Evolutionary conservation across 2,329 filamentous ascomycete genomes (phyloP).

Genomic region (Coniochaeta sp.): DNA sequence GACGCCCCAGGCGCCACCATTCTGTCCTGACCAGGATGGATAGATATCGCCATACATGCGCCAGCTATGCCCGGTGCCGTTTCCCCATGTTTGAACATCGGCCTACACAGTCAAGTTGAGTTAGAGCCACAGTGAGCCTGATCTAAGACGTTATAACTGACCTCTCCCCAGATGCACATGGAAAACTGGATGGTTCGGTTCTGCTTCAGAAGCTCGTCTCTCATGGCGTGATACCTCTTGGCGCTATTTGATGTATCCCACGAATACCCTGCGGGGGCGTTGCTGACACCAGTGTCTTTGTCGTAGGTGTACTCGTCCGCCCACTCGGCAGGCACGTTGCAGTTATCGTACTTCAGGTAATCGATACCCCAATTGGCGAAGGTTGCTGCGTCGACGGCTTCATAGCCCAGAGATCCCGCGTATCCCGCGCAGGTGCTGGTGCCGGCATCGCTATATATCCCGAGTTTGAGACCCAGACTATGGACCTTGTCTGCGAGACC

Average conservation of each 20-base stretch:
- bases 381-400: slow-evolving; percentile 41
- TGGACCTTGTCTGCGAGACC: slow-evolving; percentile 26
- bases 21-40: slow-evolving; percentile 14
- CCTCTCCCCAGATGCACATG: slow-evolving; percentile 27
- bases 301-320: slow-evolving; percentile 8
- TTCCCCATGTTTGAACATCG: slow-evolving; percentile 35
- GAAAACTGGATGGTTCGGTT: slow-evolving; percentile 22
- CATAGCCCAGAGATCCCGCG: slow-evolving; percentile 40
- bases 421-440: slow-evolving; percentile 42
- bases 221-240: slow-evolving; percentile 22
- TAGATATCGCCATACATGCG: slow-evolving; percentile 26
- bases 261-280: slow-evolving; percentile 17
- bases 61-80: slow-evolving; percentile 31
- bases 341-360: slow-evolving; percentile 47
- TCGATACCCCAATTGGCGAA: slow-evolving; percentile 46
- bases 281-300: slow-evolving; percentile 21
- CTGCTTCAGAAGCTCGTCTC: slow-evolving; percentile 22
- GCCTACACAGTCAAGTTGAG: background rate
- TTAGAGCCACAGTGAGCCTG: too few species aligned
- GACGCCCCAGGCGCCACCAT: slow-evolving; percentile 8
- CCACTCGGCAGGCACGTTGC: slow-evolving; percentile 14
- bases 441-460: slow-evolving; percentile 33
- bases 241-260: slow-evolving; percentile 15
- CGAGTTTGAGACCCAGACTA: slow-evolving; percentile 25
- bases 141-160: background rate